These are phyloP conservation scores for Alternaria brassicicola DNA, from an alignment of 2,329 filamentous ascomycete species.

Conservation along the genomic window DNA sequence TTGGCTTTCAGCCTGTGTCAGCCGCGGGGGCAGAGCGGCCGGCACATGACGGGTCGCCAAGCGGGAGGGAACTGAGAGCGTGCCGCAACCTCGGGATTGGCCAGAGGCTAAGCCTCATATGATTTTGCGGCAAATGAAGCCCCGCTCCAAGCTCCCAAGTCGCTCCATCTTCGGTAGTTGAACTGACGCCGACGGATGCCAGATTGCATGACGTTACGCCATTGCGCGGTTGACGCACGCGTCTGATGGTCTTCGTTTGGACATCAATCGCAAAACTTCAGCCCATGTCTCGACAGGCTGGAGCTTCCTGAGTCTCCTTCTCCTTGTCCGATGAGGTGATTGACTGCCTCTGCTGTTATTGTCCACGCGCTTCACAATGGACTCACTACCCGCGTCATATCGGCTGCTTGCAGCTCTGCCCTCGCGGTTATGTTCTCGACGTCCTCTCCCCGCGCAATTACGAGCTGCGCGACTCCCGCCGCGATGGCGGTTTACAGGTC, in stretches of 20 bases:
- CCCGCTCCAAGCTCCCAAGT: slow-evolving; percentile 4
- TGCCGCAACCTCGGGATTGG: slow-evolving; percentile 6
- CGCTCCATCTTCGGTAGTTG: slow-evolving; percentile 8
- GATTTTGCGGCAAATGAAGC: slow-evolving; percentile 5
- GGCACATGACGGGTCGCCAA: not conserved
- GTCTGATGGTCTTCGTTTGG: slow-evolving; percentile 7
- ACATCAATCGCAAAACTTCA: not conserved
- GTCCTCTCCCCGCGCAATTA: slow-evolving; percentile 37
- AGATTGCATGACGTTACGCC: slow-evolving; percentile 13
- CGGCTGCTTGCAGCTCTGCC: slow-evolving; percentile 38
- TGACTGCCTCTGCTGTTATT: not conserved
- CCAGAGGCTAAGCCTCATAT: slow-evolving; percentile 7
- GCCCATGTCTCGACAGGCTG: not conserved
- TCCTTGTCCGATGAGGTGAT: slow-evolving; percentile 1
- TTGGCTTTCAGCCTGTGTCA: not conserved
- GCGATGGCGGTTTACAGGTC: slow-evolving; percentile 31
- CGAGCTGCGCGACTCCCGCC: slow-evolving; percentile 25
- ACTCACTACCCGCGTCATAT: slow-evolving; percentile 35
- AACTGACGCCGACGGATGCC: slow-evolving; percentile 8
- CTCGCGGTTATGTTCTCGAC: slow-evolving; percentile 34
- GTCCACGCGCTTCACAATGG: slow-evolving; percentile 32
- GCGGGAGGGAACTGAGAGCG: not conserved
- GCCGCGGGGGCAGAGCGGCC: not conserved
- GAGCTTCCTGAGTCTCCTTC: slow-evolving; percentile 8
- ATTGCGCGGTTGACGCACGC: slow-evolving; percentile 3